Percentiles rank a stretch among this genome's conserved stretches.
phyloP scores from a whole-genome alignment of 345 rosid species.

The Pugionium cornutum region DNA sequence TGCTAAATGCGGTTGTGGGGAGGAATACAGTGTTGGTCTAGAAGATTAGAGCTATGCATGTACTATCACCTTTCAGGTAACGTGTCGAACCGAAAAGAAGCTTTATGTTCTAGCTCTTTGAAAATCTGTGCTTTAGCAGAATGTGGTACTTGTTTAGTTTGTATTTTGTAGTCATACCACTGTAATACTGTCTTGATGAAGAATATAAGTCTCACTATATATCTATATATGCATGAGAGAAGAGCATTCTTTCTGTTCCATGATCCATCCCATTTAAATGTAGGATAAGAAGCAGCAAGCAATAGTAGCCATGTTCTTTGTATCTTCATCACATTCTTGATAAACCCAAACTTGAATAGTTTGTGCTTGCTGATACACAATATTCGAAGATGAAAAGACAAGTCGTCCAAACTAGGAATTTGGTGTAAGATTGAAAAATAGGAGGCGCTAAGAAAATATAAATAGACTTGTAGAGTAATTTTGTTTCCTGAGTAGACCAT shows the following conservation, averaged over 20 bases:
- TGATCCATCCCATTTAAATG: too few species aligned
- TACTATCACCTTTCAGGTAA: conserved; percentile 19
- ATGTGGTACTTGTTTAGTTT: neutral
- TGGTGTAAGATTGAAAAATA: too few species aligned
- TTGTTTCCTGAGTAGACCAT: too few species aligned
- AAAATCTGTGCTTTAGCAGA: neutral
- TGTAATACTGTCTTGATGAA: conserved; percentile 1
- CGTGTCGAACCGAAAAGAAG: conserved; percentile 18
- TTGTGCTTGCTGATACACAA: conserved; percentile 3
- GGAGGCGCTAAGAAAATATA: too few species aligned
- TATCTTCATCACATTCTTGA: neutral
- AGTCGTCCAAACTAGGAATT: too few species aligned
- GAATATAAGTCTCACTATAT: conserved; percentile 4
- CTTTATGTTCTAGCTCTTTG: conserved; percentile 12
- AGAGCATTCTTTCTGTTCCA: too few species aligned
- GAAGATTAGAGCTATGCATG: neutral
- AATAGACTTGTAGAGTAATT: too few species aligned
- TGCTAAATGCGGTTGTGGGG: conserved; percentile 59
- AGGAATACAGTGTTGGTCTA: conserved; percentile 51
- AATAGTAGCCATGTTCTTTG: neutral
- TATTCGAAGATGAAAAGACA: too few species aligned
- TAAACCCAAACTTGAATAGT: neutral
- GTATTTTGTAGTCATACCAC: neutral
- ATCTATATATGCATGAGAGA: too few species aligned
- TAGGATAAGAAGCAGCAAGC: conserved; percentile 8